A percentile compares a stretch with the other conserved stretches of the same genome.
These are phyloP conservation scores for Rhododendron mucronatum DNA, from an alignment of 148 eudicot genomes.

Conservation along the genomic window DNA sequence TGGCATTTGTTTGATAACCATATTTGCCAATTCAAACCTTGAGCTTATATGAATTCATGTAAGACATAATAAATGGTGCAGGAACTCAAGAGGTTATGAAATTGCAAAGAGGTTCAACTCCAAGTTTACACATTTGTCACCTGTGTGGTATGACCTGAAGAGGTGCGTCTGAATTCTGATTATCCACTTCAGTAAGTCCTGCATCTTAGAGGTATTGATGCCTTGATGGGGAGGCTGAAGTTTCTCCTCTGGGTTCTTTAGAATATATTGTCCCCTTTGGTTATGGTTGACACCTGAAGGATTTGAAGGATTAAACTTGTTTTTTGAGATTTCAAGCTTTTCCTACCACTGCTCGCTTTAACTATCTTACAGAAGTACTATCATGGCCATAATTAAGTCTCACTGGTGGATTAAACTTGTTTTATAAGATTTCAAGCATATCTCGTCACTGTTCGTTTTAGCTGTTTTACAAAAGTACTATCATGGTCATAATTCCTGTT, in stretches of 20 bases:
- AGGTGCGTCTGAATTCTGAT: constrained; percentile 39
- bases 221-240: not conserved
- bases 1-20: not conserved
- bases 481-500: not conserved
- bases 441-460: not conserved
- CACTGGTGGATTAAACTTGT: not conserved
- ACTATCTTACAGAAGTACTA: not conserved
- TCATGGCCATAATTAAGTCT: not conserved
- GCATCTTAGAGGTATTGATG: not conserved
- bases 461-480: not conserved
- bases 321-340: not conserved
- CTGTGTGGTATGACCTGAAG: constrained; percentile 96
- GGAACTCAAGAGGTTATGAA: constrained; percentile 94
- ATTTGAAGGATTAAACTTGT: not conserved
- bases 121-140: constrained; percentile 87
- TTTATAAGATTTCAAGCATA: not conserved
- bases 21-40: constrained; percentile 1
- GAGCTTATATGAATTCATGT: not conserved
- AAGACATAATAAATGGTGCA: constrained; percentile 26
- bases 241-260: not conserved
- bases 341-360: not conserved
- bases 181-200: not conserved
- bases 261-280: not conserved
- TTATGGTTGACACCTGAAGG: not conserved
- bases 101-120: constrained; percentile 68